Base-by-base conservation (phyloP, 2,329 filamentous ascomycete species). In the Orbilia brochopaga region DNA sequence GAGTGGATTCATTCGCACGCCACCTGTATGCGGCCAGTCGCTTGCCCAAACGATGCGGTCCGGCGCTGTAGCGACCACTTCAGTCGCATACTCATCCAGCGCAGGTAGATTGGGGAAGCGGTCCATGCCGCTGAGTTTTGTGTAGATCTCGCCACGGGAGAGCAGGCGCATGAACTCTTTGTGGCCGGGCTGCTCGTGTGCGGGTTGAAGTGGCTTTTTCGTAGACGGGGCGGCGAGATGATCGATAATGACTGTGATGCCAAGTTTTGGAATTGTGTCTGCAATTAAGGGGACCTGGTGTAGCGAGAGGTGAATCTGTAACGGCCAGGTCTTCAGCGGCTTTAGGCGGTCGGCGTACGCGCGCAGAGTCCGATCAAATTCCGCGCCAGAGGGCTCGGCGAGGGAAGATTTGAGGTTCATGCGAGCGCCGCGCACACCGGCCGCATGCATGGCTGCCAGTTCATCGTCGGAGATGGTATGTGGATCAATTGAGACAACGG, bases 281-380 rank as follows among this genome's bases (percentile, higher is more conserved):
- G 70, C 74, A 2, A 78, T 72, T n/a, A 69, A 40, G 21, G 57
- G 69, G 32, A 77, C 64, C 64, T 76, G 75, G 4, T 73, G 55
- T 2, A 78, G 61, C 7, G 74, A 73, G 8, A 78, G 70, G 69
- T 77, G 78, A n/a, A 79, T 73, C 64, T 79, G 78, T 13, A 79
- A 50, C 32, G 76, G 76, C 78, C 78, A 79, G 17, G 69, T 74
- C 48, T 64, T 70, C 32, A 77, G 55, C 2, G 74, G 76, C 21
- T 76, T 72, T 21, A 78, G 66, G 3, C 74, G 59, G 17, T 76
- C 74, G 1, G 78, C 76, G 55, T 77, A 75, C 35, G 52, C 67
- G 23, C 61, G 61, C 27, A 78, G 67, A 4, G 73, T 66, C 2
- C 27, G 48, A 52, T 74, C 74, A 40, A 78, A 76, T 8, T 74